Evolutionary conservation across 1,284 basidiomycete genomes (phyloP).

Genomic region (Stereum hirsutum): DNA sequence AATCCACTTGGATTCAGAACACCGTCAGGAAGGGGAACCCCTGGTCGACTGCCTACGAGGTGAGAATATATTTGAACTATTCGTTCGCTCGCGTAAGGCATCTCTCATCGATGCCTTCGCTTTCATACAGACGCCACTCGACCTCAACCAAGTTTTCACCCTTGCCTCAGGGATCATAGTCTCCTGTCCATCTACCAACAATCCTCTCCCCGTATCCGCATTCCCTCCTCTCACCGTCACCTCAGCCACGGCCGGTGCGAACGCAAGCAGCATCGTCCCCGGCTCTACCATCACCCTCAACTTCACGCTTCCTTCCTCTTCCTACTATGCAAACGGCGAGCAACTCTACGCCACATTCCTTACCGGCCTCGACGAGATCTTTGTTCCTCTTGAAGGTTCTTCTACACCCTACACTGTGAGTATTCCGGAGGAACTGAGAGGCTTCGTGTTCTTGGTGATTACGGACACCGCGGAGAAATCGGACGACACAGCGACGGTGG

Average conservation of each 20-base stretch:
- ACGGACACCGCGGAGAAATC: slow-evolving; percentile 1
- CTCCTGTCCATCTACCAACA: slow-evolving; percentile 30
- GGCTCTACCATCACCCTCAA: slow-evolving; percentile 20
- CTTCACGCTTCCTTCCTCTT: neutral
- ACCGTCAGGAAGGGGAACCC: slow-evolving; percentile 33
- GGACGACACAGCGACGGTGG: slow-evolving; percentile 4
- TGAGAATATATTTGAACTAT: slow-evolving; percentile 6
- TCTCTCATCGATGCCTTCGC: too few relatives aligned
- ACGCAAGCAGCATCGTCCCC: too few relatives aligned
- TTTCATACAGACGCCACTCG: slow-evolving; percentile 9
- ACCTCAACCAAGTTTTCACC: slow-evolving; percentile 10
- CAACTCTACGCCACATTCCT: slow-evolving; percentile 4
- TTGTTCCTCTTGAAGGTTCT: neutral
- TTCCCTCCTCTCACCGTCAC: slow-evolving; percentile 25
- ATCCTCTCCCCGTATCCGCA: slow-evolving; percentile 26
- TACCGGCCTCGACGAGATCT: neutral
- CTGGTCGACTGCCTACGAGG: slow-evolving; percentile 50
- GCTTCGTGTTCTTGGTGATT: slow-evolving; percentile 4
- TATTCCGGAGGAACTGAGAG: neutral
- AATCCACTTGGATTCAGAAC: slow-evolving; percentile 40
- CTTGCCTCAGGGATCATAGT: slow-evolving; percentile 14
- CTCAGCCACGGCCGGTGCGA: slow-evolving; percentile 13
- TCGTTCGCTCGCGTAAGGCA: neutral
- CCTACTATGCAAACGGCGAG: neutral
- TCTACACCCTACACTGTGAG: slow-evolving; percentile 3